Evolutionary conservation across 169 alveolate genomes (phyloP).

Genomic region (Plasmodium vivax): DNA sequence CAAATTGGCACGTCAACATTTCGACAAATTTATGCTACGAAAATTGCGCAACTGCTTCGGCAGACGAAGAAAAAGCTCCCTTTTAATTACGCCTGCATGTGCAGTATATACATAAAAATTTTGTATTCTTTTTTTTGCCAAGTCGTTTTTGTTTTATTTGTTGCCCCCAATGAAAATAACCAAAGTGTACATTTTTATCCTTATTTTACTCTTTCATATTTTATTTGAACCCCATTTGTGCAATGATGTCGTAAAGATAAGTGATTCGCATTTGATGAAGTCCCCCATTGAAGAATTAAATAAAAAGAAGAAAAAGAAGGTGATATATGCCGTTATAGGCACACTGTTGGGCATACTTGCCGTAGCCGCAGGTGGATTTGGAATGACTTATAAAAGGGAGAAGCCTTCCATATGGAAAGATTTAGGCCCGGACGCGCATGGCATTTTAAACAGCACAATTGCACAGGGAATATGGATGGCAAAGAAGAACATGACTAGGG

Average conservation of each 20-base stretch:
- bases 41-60: not conserved
- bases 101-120: not conserved
- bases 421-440: constrained; percentile 5
- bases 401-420: constrained; percentile 14
- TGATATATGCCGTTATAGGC: not conserved
- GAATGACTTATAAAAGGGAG: not conserved
- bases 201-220: not conserved
- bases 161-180: not conserved
- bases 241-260: not conserved
- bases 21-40: not conserved
- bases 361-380: not conserved
- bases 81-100: not conserved
- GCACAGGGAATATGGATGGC: constrained; percentile 9
- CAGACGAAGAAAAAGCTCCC: not conserved
- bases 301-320: constrained; percentile 3
- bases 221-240: not conserved
- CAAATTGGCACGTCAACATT: not conserved
- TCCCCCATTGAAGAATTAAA: not conserved
- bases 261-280: not conserved
- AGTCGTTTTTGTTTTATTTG: not conserved
- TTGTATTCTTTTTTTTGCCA: not conserved
- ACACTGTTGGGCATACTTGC: not conserved
- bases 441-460: constrained; percentile 11
- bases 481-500: not conserved
- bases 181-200: not conserved